phyloP scores from a whole-genome alignment of 208 protist genomes.

The Wallacemonas sp. region DNA sequence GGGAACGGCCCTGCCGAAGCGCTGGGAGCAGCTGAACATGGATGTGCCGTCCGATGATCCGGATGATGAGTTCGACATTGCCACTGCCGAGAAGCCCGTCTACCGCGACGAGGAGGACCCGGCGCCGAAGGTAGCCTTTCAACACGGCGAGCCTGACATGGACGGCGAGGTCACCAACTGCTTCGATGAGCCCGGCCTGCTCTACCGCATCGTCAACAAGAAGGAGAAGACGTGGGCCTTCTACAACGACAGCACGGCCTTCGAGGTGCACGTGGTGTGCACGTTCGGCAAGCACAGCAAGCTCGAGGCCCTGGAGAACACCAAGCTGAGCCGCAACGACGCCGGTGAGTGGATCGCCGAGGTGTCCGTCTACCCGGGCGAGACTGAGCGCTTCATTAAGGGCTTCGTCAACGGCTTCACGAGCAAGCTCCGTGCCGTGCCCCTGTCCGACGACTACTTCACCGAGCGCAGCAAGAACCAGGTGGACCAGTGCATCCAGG shows the following conservation, averaged over 20 bases:
- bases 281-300: conserved; percentile 81
- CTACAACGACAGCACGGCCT: conserved; percentile 85
- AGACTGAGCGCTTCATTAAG: conserved; percentile 81
- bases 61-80: conserved; percentile 84
- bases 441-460: conserved; percentile 75
- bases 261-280: conserved; percentile 73
- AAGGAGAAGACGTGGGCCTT: conserved; percentile 82
- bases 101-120: conserved; percentile 33
- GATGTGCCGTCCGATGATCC: conserved; percentile 46
- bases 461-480: conserved; percentile 38
- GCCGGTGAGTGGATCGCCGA: conserved; percentile 59
- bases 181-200: conserved; percentile 80
- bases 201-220: conserved; percentile 82
- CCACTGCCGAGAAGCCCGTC: conserved; percentile 48
- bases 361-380: conserved; percentile 71
- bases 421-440: conserved; percentile 69
- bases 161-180: conserved; percentile 75
- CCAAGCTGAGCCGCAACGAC: conserved; percentile 34
- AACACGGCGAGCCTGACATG: conserved; percentile 68
- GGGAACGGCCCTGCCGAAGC: conserved; percentile 26
- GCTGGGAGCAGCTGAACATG: conserved; percentile 53
- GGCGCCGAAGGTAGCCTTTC: conserved; percentile 42
- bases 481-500: conserved; percentile 36
- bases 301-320: conserved; percentile 75
- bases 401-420: conserved; percentile 86